phyloP scores from a whole-genome alignment of 306 rosid genomes.

The Corylus americana region DNA sequence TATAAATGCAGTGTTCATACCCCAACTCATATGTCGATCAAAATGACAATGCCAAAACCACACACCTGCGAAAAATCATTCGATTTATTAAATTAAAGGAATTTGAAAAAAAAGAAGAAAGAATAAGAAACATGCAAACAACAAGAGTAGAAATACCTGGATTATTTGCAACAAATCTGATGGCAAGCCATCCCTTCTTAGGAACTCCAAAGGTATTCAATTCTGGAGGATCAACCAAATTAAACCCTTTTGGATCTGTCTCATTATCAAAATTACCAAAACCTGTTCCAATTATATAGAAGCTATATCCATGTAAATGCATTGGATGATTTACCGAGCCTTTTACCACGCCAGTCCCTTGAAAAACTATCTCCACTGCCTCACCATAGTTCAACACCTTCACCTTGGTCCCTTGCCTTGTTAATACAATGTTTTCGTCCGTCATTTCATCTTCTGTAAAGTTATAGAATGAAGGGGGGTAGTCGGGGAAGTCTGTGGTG shows the following conservation, averaged over 20 bases:
- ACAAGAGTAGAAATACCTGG: conserved; percentile 26
- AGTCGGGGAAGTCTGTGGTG: conserved; percentile 28
- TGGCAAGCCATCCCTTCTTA: too few species aligned
- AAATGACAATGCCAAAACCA: conserved; percentile 50
- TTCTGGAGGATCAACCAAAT: too few species aligned
- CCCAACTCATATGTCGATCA: conserved; percentile 42
- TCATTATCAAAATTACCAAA: conserved; percentile 18
- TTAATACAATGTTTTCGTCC: not conserved
- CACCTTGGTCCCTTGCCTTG: conserved; percentile 34
- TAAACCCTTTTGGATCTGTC: not conserved
- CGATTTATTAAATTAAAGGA: too few species aligned
- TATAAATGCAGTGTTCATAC: conserved; percentile 37
- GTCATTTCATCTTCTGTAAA: conserved; percentile 36
- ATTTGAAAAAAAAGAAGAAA: too few species aligned
- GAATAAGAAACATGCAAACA: not conserved
- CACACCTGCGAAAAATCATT: conserved; percentile 27
- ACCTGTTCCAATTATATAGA: conserved; percentile 42
- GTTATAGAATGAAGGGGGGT: conserved; percentile 34
- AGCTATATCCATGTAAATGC: conserved; percentile 52
- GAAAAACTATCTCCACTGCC: conserved; percentile 45
- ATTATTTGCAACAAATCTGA: too few species aligned
- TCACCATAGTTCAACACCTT: conserved; percentile 30
- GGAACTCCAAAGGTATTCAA: too few species aligned
- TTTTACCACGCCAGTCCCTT: conserved; percentile 36
- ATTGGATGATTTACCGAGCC: conserved; percentile 46